Base-by-base conservation (phyloP, 1,284 basidiomycete genomes). In the Anthracocystis walkeri region DNA sequence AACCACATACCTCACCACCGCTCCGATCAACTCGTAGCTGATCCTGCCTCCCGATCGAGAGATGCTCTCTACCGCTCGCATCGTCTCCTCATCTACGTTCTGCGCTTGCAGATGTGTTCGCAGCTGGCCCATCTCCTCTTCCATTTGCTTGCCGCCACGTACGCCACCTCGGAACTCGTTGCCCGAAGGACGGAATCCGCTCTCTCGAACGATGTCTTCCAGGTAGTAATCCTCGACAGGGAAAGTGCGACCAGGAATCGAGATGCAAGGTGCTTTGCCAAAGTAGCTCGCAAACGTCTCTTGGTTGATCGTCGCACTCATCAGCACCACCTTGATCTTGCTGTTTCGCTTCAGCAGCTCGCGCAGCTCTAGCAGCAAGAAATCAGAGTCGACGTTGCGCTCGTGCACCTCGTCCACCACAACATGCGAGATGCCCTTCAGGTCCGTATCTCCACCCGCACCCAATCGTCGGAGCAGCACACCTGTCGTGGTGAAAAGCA, bases 341-440 rank as follows among this genome's bases (percentile, higher is more conserved):
- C 87, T 87, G 79, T 95, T 92, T n/a, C 86, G 88, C 66, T 87
- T 87, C 50, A 97, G 86, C 11, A 97, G 86, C 77, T 94, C 92
- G 67, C 91, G 90, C 29, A 90, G 87, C 81, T 96, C 91, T n/a
- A 97, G 89, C 1, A 97, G 88, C 45, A 97, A 87, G 77, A 97
- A 91, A 85, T 97, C 95, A 14, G 92, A 91, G 79, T 97, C 94
- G 11, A 95, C 90, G 16, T 93, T 93, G 56, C 94, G 90, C 86
- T 96, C 94, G 82, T 96, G 94, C 33, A 94, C 93, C 88, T 97
- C 95, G 80, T 97, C 95, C 14, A 97, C 93, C 49, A 97, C 88
- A 33, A 97, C 88, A 86, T 97, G 95, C 7, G 92, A 92, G 52
- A 95, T 89, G 51, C 90, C 89, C 27, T 88, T 84, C 18, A 97